phyloP scores from a whole-genome alignment of 2,329 filamentous ascomycete species.

The Sporothrix humicola region DNA sequence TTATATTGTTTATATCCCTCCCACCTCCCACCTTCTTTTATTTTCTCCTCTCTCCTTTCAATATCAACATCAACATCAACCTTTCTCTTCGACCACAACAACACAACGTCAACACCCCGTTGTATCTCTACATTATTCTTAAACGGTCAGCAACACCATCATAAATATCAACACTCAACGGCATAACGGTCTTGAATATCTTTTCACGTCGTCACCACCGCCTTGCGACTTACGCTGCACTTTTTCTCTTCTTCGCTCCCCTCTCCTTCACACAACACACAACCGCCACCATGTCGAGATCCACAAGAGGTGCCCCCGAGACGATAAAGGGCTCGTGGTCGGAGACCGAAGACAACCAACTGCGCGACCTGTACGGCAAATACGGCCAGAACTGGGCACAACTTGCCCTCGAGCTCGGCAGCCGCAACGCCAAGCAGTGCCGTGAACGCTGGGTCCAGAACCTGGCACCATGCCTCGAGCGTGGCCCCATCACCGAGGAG shows the following conservation, averaged over 20 bases:
- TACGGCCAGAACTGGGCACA: slow-evolving; percentile 86
- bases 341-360: slow-evolving; percentile 69
- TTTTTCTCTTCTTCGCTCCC: background rate
- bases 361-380: slow-evolving; percentile 67
- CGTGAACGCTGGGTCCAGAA: slow-evolving; percentile 94
- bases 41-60: background rate
- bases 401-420: slow-evolving; percentile 76
- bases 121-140: background rate
- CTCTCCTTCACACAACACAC: background rate
- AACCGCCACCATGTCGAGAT: slow-evolving; percentile 10
- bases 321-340: slow-evolving; percentile 68
- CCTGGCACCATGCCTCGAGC: slow-evolving; percentile 76
- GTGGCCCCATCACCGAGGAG: slow-evolving; percentile 72
- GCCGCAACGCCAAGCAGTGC: slow-evolving; percentile 90
- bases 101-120: background rate
- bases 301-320: background rate
- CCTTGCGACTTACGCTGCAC: background rate
- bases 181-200: too few relatives aligned
- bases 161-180: too few relatives aligned
- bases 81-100: background rate
- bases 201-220: background rate
- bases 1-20: slow-evolving; percentile 17
- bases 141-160: too few relatives aligned
- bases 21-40: background rate
- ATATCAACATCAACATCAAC: background rate